These are phyloP conservation scores for Neurospora sp. DNA, from an alignment of 495 filamentous ascomycete genomes.

Conservation along the genomic window DNA sequence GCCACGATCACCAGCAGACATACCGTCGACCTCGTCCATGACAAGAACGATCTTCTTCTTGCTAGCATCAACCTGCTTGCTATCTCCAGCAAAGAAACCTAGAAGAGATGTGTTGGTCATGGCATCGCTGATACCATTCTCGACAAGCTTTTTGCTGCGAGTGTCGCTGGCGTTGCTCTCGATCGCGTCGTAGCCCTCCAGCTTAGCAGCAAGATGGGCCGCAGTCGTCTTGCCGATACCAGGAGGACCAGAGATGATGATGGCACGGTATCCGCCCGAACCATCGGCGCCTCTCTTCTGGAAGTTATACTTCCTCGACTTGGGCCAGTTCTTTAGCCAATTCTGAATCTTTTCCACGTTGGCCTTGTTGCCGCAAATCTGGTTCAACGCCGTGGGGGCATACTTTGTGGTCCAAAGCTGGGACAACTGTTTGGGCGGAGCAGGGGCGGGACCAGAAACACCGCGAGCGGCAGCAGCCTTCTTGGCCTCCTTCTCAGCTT, in stretches of 20 bases:
- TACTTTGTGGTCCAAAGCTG: slow-evolving; percentile 95
- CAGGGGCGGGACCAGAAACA: slow-evolving; percentile 22
- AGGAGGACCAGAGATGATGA: slow-evolving; percentile 90
- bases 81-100: slow-evolving; percentile 83
- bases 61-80: slow-evolving; percentile 62
- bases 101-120: slow-evolving; percentile 87
- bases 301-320: slow-evolving; percentile 63
- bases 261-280: slow-evolving; percentile 63
- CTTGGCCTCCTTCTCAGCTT: slow-evolving; percentile 39
- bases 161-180: slow-evolving; percentile 96
- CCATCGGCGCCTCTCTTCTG: slow-evolving; percentile 73
- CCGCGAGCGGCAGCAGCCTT: slow-evolving; percentile 34
- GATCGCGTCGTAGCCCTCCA: slow-evolving; percentile 87
- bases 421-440: slow-evolving; percentile 41
- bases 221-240: slow-evolving; percentile 98
- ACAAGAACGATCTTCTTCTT: slow-evolving; percentile 92
- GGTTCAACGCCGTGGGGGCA: slow-evolving; percentile 67
- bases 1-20: slow-evolving; percentile 94
- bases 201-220: slow-evolving; percentile 83
- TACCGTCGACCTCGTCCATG: slow-evolving; percentile 99
- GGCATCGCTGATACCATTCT: slow-evolving; percentile 73
- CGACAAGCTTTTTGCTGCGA: slow-evolving; percentile 95
- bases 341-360: slow-evolving; percentile 79
- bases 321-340: slow-evolving; percentile 79
- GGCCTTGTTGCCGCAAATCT: slow-evolving; percentile 93